Conservation (phyloP, 768 basidiomycete genomes). For the Lactifluus hygrophoroides region DNA sequence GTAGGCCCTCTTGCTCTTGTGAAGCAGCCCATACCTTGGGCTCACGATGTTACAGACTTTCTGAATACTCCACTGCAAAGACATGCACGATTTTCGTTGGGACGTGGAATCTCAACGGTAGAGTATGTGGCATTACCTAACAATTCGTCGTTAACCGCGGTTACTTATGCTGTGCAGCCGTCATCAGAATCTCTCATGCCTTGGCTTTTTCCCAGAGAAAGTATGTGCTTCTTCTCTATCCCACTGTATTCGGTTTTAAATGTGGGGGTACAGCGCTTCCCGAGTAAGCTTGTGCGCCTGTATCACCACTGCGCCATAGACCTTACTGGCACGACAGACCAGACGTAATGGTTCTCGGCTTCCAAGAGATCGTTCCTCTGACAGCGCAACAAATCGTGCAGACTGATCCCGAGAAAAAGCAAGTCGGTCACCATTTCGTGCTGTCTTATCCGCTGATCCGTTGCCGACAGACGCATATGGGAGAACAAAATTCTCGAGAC, state of each 20-base stretch:
- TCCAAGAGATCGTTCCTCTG: constrained; percentile 96
- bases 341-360: constrained; percentile 84
- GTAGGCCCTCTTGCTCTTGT: constrained; percentile 35
- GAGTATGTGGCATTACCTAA: constrained; percentile 38
- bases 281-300: constrained; percentile 33
- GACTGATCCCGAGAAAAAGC: constrained; percentile 90
- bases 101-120: constrained; percentile 95
- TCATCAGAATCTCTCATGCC: constrained; percentile 79
- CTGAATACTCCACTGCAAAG: constrained; percentile 78
- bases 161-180: constrained; percentile 36
- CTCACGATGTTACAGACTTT: constrained; percentile 36
- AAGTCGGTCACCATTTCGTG: constrained; percentile 13
- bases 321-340: constrained; percentile 39
- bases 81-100: constrained; percentile 74
- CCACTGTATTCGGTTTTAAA: neutral
- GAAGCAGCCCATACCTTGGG: neutral
- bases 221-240: constrained; percentile 37
- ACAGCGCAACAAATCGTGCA: constrained; percentile 98
- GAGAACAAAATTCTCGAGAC: constrained; percentile 75
- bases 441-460: neutral
- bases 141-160: neutral
- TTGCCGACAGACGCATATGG: constrained; percentile 62
- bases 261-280: constrained; percentile 26
- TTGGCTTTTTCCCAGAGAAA: constrained; percentile 82
- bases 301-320: neutral